Percentiles rank a stretch among this genome's conserved stretches.
Evolutionary conservation across 2,329 filamentous ascomycete species (phyloP).

Genomic region (Annulohypoxylon truncatum): DNA sequence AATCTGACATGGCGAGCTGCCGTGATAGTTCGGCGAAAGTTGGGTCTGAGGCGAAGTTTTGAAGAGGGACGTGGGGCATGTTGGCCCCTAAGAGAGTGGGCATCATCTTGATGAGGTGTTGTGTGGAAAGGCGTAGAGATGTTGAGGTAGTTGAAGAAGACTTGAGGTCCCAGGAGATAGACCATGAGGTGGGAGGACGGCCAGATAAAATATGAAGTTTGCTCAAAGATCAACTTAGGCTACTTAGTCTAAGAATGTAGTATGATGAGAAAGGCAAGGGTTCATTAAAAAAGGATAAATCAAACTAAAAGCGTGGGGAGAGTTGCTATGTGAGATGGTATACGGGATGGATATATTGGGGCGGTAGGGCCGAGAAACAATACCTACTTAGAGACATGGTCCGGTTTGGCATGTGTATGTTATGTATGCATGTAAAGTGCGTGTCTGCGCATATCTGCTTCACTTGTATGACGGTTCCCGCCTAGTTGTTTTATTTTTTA

Average conservation of each 20-base stretch:
- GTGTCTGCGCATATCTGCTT: conserved; percentile 48
- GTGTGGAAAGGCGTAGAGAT: conserved; percentile 8
- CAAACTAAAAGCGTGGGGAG: conserved; percentile 46
- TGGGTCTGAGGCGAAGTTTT: conserved; percentile 55
- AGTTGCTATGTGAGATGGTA: conserved; percentile 47
- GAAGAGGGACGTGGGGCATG: conserved; percentile 48
- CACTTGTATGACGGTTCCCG: conserved; percentile 50
- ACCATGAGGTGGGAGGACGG: conserved; percentile 24
- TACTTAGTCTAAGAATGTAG: conserved; percentile 47
- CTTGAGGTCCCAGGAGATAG: conserved; percentile 7
- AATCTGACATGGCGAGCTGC: conserved; percentile 62
- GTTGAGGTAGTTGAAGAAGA: conserved; percentile 9
- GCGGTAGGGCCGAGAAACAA: conserved; percentile 53
- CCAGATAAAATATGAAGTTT: conserved; percentile 42
- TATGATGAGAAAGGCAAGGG: conserved; percentile 46
- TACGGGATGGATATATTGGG: conserved; percentile 52
- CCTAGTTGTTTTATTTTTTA: conserved; percentile 48
- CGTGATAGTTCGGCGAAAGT: conserved; percentile 64
- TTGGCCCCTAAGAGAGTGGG: conserved; percentile 51
- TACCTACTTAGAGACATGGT: conserved; percentile 51
- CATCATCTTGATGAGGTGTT: conserved; percentile 49
- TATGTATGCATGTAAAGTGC: conserved; percentile 48
- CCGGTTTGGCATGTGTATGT: conserved; percentile 53
- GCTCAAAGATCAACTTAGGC: conserved; percentile 39
- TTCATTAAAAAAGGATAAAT: conserved; percentile 48